Conservation (phyloP, 371 early-diverging fungal genomes). For the Sporodiniella umbellata region DNA sequence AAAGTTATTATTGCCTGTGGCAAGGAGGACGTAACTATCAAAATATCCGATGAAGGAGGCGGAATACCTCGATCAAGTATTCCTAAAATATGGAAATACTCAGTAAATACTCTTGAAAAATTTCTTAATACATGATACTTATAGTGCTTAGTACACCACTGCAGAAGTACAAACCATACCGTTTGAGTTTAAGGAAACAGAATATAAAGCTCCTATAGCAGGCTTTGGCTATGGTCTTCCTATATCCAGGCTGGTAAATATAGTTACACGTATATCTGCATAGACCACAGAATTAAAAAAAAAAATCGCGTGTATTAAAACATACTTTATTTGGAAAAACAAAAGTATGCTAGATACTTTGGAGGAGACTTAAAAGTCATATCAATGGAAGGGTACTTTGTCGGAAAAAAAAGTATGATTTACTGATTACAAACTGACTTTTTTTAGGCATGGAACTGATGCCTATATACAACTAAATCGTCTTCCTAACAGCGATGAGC, state of each 20-base stretch:
- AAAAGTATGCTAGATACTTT: constrained; percentile 87
- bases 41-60: constrained; percentile 97
- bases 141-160: constrained; percentile 76
- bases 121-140: no score
- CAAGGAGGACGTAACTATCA: constrained; percentile 97
- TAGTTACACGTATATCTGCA: no score
- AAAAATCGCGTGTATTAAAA: no score
- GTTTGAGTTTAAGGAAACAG: constrained; percentile 78
- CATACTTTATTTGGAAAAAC: neutral
- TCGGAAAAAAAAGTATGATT: no score
- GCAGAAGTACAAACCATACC: constrained; percentile 87
- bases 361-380: constrained; percentile 94
- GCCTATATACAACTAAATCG: constrained; percentile 93
- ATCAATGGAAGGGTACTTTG: constrained; percentile 96
- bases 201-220: constrained; percentile 96
- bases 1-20: constrained; percentile 93
- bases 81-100: constrained; percentile 94
- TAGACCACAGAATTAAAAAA: no score
- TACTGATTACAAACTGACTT: no score
- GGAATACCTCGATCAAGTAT: constrained; percentile 91
- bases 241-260: constrained; percentile 38
- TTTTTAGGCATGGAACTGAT: constrained; percentile 87
- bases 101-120: no score
- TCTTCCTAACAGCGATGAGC: constrained; percentile 89
- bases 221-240: constrained; percentile 98